Evolutionary conservation across 2,329 filamentous ascomycete species (phyloP), one percentile per base, ranked within the genome.

Genomic region (Juglanconis juglandina): DNA sequence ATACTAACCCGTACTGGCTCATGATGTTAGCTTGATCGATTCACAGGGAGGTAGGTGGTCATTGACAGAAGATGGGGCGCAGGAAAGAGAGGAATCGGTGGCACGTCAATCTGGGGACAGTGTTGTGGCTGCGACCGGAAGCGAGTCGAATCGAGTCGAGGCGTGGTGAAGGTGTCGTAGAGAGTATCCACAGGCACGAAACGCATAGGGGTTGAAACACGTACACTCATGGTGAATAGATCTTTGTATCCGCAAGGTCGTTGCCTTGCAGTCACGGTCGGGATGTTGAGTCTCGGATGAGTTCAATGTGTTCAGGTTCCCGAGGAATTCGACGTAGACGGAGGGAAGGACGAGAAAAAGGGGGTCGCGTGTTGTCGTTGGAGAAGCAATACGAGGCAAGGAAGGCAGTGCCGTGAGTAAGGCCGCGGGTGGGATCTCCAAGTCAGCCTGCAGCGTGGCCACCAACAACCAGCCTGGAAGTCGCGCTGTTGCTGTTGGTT

Each of bases 1-100:
- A 52, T 65, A 80, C 79, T 75, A 73, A 84, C 81, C 81, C 80
- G 81, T 84, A 84, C 81, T 84, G 75, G 63, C 69, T 66, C 74
- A 79, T 76, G 4, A 56, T 72, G 72, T 78, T 68, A 77, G 76
- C 68, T 62, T 44, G 11, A 37, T 13, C 17, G 33, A 24, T 60
- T 30, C 32, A 46, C 24, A 32, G 10, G 11, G 17, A 53, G 32
- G 24, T 24, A 24, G n/a, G 14, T 39, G 3, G 11, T 9, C 14
- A 44, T 33, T 54, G 52, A 32, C n/a, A 34, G 13, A 33, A 46
- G 8, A 46, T 5, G 17, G 30, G 30, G 30, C 10, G 34, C 41
- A 24, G 13, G 32, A 35, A 33, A 32, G 11, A 44, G 41, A 35
- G 32, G 52, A 9, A 13, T 13, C 8, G 9, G n/a, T 41, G 41